Evolutionary conservation across 768 basidiomycete species (phyloP), one percentile per base, ranked within the genome.

Genomic region (Fistulinella prunicolor): DNA sequence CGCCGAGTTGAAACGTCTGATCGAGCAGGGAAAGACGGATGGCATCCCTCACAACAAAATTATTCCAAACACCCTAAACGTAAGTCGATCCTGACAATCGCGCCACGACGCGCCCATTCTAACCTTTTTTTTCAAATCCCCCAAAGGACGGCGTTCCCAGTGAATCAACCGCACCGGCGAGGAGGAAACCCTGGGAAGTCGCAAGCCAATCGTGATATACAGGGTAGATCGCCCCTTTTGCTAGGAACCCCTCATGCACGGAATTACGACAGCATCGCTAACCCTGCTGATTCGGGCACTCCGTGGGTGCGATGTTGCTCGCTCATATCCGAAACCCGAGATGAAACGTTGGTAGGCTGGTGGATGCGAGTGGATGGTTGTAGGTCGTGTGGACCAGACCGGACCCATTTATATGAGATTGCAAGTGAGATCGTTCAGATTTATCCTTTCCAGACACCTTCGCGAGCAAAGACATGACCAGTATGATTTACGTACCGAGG

Each of bases 31-130:
- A 16, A 80, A 75, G 53, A 77, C 80, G 4, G 85, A 87, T 54
- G 68, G 82, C 60, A 88, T 91, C 30, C 89, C 89, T 1, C 86
- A 90, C 58, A 91, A 89, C 62, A 86, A 82, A 55, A 50, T 74
- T 45, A 87, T 91, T 38, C 81, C 84, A 0, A 73, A 83, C n/a
- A 69, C 62, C 2, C 56, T 90, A 29, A 86, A 83, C 67, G 89
- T 87, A 59, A 53, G 79, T 62, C 29, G 28, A 19, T 44, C 34
- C 30, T 23, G 34, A 53, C 32, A 43, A 51, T 32, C 40, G 9
- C 21, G 23, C 30, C 6, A 8, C 9, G 24, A 32, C 21, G 21
- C 46, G 19, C 19, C 43, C 29, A 36, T 44, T 34, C 29, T 23
- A 12, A 38, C 6, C 30, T 32, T 3, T 28, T 10, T 48, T 43